A percentile compares a stretch with the other conserved stretches of the same genome.
phyloP scores from a whole-genome alignment of 345 rosid genomes.

The Rhodamnia rubescens region DNA sequence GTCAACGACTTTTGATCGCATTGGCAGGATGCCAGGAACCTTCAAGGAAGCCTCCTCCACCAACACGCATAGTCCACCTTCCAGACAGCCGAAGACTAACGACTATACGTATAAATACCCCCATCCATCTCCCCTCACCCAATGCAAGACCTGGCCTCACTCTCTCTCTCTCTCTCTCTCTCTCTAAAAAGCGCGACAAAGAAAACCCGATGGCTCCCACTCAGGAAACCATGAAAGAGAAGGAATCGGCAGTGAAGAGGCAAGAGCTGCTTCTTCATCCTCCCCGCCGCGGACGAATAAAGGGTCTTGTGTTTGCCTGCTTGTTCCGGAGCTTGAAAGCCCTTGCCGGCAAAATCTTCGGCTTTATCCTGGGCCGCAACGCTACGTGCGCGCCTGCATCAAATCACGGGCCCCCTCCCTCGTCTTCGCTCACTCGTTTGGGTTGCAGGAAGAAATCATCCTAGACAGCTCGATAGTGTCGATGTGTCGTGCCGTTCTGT shows the following conservation, averaged over 20 bases:
- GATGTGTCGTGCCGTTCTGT: background rate
- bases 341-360: background rate
- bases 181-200: background rate
- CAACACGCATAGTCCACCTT: background rate
- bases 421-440: background rate
- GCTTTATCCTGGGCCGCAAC: background rate
- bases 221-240: background rate
- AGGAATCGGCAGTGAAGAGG: background rate
- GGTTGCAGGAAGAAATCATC: background rate
- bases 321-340: background rate
- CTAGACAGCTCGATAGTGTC: background rate
- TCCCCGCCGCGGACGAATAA: background rate
- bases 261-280: background rate
- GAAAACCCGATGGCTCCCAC: background rate
- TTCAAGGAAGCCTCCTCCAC: background rate
- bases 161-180: background rate
- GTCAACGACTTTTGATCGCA: background rate
- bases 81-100: background rate
- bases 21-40: background rate
- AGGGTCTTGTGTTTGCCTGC: background rate
- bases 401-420: background rate
- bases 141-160: background rate
- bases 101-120: background rate
- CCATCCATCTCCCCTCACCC: background rate
- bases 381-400: background rate